Evolutionary conservation across 179 eudicot genomes (phyloP), one percentile per base, ranked within the genome.

Genomic region (Beta macrorhiza): DNA sequence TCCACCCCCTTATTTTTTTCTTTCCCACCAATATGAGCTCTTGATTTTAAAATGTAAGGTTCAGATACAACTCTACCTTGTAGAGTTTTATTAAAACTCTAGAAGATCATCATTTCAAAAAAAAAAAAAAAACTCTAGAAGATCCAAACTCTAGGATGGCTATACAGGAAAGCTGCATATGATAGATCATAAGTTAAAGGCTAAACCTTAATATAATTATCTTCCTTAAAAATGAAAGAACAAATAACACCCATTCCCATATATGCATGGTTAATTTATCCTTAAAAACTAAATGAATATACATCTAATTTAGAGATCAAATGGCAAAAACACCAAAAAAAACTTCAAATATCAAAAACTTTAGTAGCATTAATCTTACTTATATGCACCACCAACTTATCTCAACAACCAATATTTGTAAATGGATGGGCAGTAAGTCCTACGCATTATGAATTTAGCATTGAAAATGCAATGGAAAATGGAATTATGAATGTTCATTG

Each of bases 381-480:
- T n/a, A 5, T 72, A 49, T 19, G 17, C 6, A 49, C 19, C 47
- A 29, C 47, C 5, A 67, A 67, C 47, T 6, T 67, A 12, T 67
- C 7, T 11, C 71, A 72, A 20, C 58, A 49, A 49, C 42, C 53
- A 20, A n/a, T 55, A 56, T 32, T 11, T 29, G 82, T 65, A 5
- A 52, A 74, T 10, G 87, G 87, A 67, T 84, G 87, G 87, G 84
- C 87, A 13, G 9, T 84, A 6, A 82, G 82, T 16, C 87, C 87
- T n/a, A 61, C 79, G 44, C 79, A 68, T 37, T 78, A 84, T 16
- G 84, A 73, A 22, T 84, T 84, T 25, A 81, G 68, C 76, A 73
- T 84, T 8, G 84, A 84, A 20, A 84, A 84, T 72, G 84, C 79
- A 22, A 65, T 84, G 79, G 51, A 63, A 2, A 37, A 78, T 0